Evolutionary conservation across 129 eudicot genomes (phyloP).

Genomic region (Helianthus tuberosus): DNA sequence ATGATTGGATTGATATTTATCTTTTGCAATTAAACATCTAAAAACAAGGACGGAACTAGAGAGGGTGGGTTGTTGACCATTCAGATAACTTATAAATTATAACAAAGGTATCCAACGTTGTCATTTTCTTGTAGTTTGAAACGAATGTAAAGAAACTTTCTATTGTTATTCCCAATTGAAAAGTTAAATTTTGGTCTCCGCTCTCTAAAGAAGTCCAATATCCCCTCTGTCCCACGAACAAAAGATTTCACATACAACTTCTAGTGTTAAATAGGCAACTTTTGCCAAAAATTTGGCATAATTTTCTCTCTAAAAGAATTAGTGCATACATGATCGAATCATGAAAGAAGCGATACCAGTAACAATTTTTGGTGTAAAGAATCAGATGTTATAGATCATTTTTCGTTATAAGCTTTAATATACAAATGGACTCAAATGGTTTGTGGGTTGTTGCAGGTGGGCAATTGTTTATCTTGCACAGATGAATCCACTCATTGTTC

Average conservation of each 20-base stretch:
- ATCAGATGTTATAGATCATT: background rate
- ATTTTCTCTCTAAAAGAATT: background rate
- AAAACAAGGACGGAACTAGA: background rate
- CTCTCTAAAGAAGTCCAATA: too few species aligned
- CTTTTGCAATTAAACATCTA: background rate
- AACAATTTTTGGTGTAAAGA: background rate
- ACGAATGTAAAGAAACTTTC: background rate
- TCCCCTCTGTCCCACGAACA: background rate
- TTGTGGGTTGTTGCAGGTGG: slow-evolving; percentile 18
- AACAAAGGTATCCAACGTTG: too few species aligned
- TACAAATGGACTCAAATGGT: background rate
- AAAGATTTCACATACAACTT: background rate
- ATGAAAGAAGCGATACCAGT: background rate
- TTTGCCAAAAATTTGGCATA: background rate
- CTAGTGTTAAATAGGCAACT: background rate
- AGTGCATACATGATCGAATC: background rate
- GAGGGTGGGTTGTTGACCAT: background rate
- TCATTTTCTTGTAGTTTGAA: background rate
- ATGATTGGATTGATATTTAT: background rate
- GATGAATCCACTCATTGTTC: slow-evolving; percentile 37
- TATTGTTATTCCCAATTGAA: too few species aligned
- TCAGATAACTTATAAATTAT: background rate
- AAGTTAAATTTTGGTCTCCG: too few species aligned
- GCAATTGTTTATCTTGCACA: slow-evolving; percentile 41
- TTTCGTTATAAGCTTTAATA: background rate